Percentiles rank a stretch among this genome's conserved stretches.
These are phyloP conservation scores for Sugiyamaella smithiae DNA, from an alignment of 805 yeast genomes.

Conservation along the genomic window DNA sequence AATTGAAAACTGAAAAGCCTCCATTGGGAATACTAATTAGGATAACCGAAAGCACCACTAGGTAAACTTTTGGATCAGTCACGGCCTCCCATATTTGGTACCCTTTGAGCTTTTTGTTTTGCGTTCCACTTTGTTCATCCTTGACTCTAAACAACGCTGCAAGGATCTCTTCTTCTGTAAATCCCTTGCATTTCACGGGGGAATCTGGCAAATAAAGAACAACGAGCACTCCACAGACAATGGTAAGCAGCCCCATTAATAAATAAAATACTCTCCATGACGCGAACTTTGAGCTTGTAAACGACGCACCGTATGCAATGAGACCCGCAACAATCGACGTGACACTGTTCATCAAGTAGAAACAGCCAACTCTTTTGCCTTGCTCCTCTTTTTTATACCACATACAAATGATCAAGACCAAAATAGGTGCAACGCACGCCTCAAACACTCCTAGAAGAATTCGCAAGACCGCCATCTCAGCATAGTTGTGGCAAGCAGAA, in stretches of 20 bases:
- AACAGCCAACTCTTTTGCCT: conserved; percentile 42
- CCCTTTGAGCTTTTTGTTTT: conserved; percentile 33
- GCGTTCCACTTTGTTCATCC: conserved; percentile 44
- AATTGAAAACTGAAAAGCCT: conserved; percentile 1
- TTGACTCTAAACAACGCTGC: conserved; percentile 29
- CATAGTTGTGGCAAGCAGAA: conserved; percentile 40
- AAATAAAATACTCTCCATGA: conserved; percentile 46
- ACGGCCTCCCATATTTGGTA: conserved; percentile 46
- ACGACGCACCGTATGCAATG: conserved; percentile 43
- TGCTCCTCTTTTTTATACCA: conserved; percentile 51
- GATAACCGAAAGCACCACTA: conserved; percentile 39
- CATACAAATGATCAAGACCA: conserved; percentile 52
- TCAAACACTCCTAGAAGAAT: conserved; percentile 53
- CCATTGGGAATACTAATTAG: conserved; percentile 46
- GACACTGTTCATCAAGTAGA: conserved; percentile 43
- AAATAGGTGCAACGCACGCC: conserved; percentile 54
- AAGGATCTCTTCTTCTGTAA: conserved; percentile 28
- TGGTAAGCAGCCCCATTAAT: conserved; percentile 1
- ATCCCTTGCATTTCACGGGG: conserved; percentile 23
- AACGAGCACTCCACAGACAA: conserved; percentile 24
- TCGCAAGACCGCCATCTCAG: conserved; percentile 47
- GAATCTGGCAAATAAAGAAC: conserved; percentile 20
- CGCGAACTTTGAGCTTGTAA: conserved; percentile 22
- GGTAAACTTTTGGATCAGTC: conserved; percentile 29
- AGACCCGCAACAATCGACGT: conserved; percentile 45